phyloP scores from a whole-genome alignment of 2,329 filamentous ascomycete species.

The Colletotrichum euphorbiae region DNA sequence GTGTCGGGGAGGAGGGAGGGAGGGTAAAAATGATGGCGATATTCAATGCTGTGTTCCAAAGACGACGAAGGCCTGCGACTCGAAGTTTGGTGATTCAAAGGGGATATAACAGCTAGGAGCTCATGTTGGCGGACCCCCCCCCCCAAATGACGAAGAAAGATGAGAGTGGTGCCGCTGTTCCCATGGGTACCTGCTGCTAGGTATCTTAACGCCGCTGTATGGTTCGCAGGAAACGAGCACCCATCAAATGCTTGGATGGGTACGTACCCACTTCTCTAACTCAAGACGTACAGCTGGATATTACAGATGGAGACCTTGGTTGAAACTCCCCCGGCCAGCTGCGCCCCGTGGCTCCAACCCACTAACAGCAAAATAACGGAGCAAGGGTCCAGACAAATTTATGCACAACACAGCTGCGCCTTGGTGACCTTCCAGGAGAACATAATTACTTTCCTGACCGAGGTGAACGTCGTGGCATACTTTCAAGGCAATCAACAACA shows the following conservation, averaged over 20 bases:
- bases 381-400: slow-evolving; percentile 34
- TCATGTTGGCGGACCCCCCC: slow-evolving; percentile 30
- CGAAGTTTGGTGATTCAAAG: slow-evolving; percentile 35
- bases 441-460: slow-evolving; percentile 26
- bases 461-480: slow-evolving; percentile 7
- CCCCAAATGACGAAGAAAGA: slow-evolving; percentile 30
- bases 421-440: no score
- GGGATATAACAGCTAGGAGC: slow-evolving; percentile 35
- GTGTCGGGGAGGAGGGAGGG: slow-evolving; percentile 1
- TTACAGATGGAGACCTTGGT: slow-evolving; percentile 31
- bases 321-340: slow-evolving; percentile 36
- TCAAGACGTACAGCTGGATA: slow-evolving; percentile 13
- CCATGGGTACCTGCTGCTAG: slow-evolving; percentile 1
- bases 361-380: slow-evolving; percentile 11
- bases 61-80: slow-evolving; percentile 28
- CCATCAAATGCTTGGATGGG: slow-evolving; percentile 13
- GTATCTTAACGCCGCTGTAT: slow-evolving; percentile 1
- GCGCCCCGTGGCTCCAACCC: slow-evolving; percentile 34
- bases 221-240: slow-evolving; percentile 12
- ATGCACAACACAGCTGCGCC: slow-evolving; percentile 31
- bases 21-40: slow-evolving; percentile 23
- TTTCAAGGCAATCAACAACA: neutral
- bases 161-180: slow-evolving; percentile 19
- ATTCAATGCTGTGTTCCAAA: slow-evolving; percentile 33
- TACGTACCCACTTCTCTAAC: slow-evolving; percentile 26